These are phyloP conservation scores for Tylopilus felleus DNA, from an alignment of 768 basidiomycete genomes.

Conservation along the genomic window DNA sequence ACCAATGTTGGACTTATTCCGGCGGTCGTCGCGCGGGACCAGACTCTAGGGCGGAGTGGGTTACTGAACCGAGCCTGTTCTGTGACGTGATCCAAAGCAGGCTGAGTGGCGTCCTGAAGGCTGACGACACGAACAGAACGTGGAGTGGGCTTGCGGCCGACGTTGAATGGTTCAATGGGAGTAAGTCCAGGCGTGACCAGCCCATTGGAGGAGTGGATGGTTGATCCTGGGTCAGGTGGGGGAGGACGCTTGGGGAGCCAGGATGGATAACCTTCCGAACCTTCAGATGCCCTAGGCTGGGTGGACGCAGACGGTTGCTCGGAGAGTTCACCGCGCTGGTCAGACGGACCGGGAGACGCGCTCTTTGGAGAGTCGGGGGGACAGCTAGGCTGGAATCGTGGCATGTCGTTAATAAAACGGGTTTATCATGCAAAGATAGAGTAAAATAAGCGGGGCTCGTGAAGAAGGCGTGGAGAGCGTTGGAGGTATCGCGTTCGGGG, in stretches of 20 bases:
- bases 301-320: conserved; percentile 36
- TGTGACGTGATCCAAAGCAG: conserved; percentile 44
- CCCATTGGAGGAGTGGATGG: conserved; percentile 57
- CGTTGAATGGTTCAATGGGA: conserved; percentile 29
- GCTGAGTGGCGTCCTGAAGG: conserved; percentile 49
- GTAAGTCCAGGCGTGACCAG: conserved; percentile 32
- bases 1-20: conserved; percentile 42
- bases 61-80: conserved; percentile 47
- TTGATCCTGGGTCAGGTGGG: conserved; percentile 71
- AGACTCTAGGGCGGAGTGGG: conserved; percentile 44
- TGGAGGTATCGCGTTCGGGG: conserved; percentile 33
- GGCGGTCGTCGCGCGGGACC: conserved; percentile 56
- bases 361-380: conserved; percentile 32
- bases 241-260: conserved; percentile 82
- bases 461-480: conserved; percentile 22
- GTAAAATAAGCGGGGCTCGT: conserved; percentile 29
- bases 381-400: conserved; percentile 32
- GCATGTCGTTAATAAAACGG: conserved; percentile 35
- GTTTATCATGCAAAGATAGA: conserved; percentile 29
- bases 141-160: conserved; percentile 76
- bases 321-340: conserved; percentile 29
- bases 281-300: conserved; percentile 36
- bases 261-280: conserved; percentile 72
- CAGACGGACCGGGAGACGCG: conserved; percentile 25
- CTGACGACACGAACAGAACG: conserved; percentile 81